Evolutionary conservation across 164 flowering plant genomes (phyloP).

Genomic region (Kalanchoe fedtschenkoi): DNA sequence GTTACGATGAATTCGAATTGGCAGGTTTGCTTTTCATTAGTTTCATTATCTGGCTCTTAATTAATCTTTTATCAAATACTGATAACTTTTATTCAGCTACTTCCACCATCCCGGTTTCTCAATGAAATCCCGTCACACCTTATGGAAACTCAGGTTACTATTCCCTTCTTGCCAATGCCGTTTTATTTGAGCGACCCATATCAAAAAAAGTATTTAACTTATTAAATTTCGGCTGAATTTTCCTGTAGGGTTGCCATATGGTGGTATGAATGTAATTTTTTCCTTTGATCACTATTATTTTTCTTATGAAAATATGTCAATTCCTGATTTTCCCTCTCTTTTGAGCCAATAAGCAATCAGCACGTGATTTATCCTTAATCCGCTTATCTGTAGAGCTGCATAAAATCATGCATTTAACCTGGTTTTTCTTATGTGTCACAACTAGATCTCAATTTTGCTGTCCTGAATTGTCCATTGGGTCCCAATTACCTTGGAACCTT

Average conservation of each 20-base stretch:
- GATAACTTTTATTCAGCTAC: slow-evolving; percentile 37
- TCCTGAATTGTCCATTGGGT: too few species aligned
- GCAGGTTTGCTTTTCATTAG: slow-evolving; percentile 42
- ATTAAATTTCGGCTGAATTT: background rate
- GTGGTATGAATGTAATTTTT: too few species aligned
- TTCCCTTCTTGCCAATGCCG: background rate
- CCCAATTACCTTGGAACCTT: too few species aligned
- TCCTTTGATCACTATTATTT: background rate
- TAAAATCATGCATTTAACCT: too few species aligned
- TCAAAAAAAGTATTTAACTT: too few species aligned
- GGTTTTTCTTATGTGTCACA: too few species aligned
- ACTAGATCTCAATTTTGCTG: too few species aligned
- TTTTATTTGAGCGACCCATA: background rate
- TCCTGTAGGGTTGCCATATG: background rate
- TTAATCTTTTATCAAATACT: slow-evolving; percentile 6
- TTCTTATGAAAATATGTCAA: background rate
- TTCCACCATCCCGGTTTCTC: slow-evolving; percentile 85
- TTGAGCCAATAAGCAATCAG: too few species aligned
- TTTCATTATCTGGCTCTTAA: background rate
- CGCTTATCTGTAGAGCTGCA: too few species aligned
- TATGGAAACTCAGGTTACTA: slow-evolving; percentile 48
- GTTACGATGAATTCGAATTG: slow-evolving; percentile 67
- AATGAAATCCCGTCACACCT: slow-evolving; percentile 79
- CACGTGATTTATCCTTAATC: too few species aligned
- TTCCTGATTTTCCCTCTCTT: too few species aligned